Evolutionary conservation across 1,284 basidiomycete species (phyloP), one percentile per base, ranked within the genome.

Genomic region (Nidula niveotomentosa): DNA sequence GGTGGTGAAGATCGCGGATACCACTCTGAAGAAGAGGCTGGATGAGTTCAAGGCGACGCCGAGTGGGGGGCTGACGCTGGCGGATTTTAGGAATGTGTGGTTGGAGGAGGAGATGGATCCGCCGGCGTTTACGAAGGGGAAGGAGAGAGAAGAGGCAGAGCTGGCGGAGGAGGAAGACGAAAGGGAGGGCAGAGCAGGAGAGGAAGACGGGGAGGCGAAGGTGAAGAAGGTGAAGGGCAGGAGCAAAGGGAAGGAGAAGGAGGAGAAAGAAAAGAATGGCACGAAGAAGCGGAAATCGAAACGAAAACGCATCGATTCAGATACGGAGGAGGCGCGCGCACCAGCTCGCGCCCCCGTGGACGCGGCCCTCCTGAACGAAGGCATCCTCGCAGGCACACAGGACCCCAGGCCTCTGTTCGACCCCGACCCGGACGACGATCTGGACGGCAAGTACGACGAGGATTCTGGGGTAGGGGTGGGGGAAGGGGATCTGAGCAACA

Each of bases 1-100:
- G 69, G 95, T 99, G 7, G 97, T 99, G 63, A 99, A 99, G 75
- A 98, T 98, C 60, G 94, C 96, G 30, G 95, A 98, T 62, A 88
- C 88, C 6, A 99, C 97, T 2, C 76, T 99, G 53, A 88, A 90
- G 73, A 96, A 96, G 71, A 85, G 97, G 13, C 76, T 99, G n/a
- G 91, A 96, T 23, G 97, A 99, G 74, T 99, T 99, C 76, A 92
- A 90, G 65, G 85, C 84, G 62, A 98, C 96, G 1, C 87, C 90
- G 0, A 94, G 90, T 64, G 94, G 93, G 6, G 80, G 82, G 48
- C 76, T 98, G 65, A 96, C 94, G 0, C 79, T 99, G 44, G 87
- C 90, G 18, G 94, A 99, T 70, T 99, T 98, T 68, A 80, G 96
- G 52, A 91, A 84, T 51, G 90, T 95, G 6, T 96, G 94, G 93